Conservation (phyloP, 2,329 filamentous ascomycete genomes). For the Aureobasidium sp. region DNA sequence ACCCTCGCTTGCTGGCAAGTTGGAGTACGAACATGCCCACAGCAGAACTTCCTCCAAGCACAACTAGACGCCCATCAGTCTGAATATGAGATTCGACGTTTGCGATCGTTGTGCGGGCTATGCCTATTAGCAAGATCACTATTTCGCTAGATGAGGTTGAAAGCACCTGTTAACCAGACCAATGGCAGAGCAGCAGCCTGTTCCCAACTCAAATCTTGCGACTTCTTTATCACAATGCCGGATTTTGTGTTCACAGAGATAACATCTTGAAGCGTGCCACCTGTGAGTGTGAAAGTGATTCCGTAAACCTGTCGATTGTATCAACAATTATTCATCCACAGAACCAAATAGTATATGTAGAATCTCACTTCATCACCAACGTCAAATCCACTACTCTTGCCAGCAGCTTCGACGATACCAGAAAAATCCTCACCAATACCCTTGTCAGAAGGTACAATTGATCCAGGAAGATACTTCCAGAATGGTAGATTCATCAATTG, state of each 20-base stretch:
- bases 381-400: constrained; percentile 19
- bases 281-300: constrained; percentile 20
- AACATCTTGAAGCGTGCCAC: constrained; percentile 23
- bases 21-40: constrained; percentile 26
- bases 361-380: constrained; percentile 21
- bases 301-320: constrained; percentile 20
- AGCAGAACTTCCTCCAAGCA: constrained; percentile 24
- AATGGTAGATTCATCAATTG: constrained; percentile 27
- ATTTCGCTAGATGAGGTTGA: too few species aligned
- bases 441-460: constrained; percentile 19
- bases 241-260: constrained; percentile 21
- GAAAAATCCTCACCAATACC: constrained; percentile 25
- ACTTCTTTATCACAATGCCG: constrained; percentile 22
- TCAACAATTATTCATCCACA: neutral
- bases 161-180: constrained; percentile 21
- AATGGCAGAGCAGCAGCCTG: constrained; percentile 24
- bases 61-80: constrained; percentile 18
- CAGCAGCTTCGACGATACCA: constrained; percentile 21
- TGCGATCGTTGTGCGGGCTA: constrained; percentile 24
- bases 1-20: constrained; percentile 24
- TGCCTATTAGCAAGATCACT: neutral
- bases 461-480: constrained; percentile 19
- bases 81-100: constrained; percentile 21
- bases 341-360: neutral
- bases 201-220: constrained; percentile 21